phyloP scores from a whole-genome alignment of 2,329 filamentous ascomycete genomes.

The Colletotrichum falcatum region DNA sequence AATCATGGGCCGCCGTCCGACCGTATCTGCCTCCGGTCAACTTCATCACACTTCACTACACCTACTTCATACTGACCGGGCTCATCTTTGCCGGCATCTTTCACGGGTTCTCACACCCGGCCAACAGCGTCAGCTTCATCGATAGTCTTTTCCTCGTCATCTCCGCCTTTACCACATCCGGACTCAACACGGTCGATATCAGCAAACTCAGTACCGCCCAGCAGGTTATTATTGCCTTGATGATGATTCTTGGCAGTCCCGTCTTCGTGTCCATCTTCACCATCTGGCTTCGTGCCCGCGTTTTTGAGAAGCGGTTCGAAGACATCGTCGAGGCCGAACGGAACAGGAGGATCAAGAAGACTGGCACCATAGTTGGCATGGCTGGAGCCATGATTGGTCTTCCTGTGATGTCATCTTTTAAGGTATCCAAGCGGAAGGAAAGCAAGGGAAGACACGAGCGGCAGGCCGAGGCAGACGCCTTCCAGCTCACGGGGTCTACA shows the following conservation, averaged over 20 bases:
- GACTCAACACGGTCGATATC: constrained; percentile 75
- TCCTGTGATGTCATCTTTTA: constrained; percentile 25
- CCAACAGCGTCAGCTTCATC: constrained; percentile 66
- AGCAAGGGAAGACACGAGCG: constrained; percentile 28
- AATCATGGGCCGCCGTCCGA: constrained; percentile 25
- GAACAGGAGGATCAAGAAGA: constrained; percentile 47
- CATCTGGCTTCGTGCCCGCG: constrained; percentile 68
- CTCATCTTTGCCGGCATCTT: constrained; percentile 71
- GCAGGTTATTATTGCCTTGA: constrained; percentile 72
- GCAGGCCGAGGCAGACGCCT: constrained; percentile 29
- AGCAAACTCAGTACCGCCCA: constrained; percentile 75
- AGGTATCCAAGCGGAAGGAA: constrained; percentile 20
- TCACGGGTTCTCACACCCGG: constrained; percentile 66
- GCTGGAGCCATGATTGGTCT: constrained; percentile 44
- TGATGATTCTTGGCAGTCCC: constrained; percentile 74
- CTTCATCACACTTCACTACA: constrained; percentile 74
- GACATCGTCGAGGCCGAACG: constrained; percentile 60
- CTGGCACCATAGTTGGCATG: constrained; percentile 42
- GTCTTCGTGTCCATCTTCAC: constrained; percentile 76
- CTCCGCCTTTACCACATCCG: constrained; percentile 75
- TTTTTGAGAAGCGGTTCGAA: constrained; percentile 72
- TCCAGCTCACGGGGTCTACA: constrained; percentile 10
- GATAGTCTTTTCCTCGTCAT: constrained; percentile 76
- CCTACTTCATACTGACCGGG: constrained; percentile 70
- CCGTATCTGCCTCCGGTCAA: constrained; percentile 59